These are phyloP conservation scores for Fusarium sp. DNA, from an alignment of 2,329 filamentous ascomycete species.

Conservation along the genomic window DNA sequence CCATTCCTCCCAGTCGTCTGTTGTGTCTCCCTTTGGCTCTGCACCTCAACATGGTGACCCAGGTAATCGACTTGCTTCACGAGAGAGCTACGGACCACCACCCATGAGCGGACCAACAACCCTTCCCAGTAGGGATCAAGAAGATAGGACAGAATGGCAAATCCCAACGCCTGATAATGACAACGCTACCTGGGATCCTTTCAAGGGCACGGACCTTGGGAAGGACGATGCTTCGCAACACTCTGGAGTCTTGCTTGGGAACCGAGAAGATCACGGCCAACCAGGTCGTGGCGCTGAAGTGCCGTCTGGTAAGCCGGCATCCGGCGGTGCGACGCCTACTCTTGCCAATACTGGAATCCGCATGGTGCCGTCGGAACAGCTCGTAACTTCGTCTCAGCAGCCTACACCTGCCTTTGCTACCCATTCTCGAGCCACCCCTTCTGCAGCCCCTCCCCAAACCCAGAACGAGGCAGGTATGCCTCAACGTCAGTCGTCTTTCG, in stretches of 20 bases:
- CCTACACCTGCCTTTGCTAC: constrained; percentile 12
- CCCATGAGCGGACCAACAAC: constrained; percentile 18
- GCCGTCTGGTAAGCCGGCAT: constrained; percentile 19
- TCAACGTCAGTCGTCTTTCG: constrained; percentile 63
- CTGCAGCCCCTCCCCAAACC: constrained; percentile 23
- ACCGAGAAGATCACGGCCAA: constrained; percentile 5
- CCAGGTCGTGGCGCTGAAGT: constrained; percentile 7
- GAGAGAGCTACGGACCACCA: constrained; percentile 25
- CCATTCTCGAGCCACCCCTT: not conserved
- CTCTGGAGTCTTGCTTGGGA: constrained; percentile 18
- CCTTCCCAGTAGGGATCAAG: constrained; percentile 28
- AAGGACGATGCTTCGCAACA: constrained; percentile 25
- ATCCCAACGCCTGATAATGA: constrained; percentile 37
- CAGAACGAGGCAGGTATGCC: constrained; percentile 45
- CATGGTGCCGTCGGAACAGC: constrained; percentile 38
- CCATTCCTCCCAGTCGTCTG: constrained; percentile 39
- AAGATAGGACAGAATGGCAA: constrained; percentile 38
- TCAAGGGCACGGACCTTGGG: constrained; percentile 31
- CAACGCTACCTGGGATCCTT: constrained; percentile 40
- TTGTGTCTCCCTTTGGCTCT: constrained; percentile 35
- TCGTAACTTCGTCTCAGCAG: constrained; percentile 15
- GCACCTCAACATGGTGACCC: constrained; percentile 35
- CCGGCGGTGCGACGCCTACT: constrained; percentile 21
- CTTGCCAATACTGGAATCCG: constrained; percentile 36
- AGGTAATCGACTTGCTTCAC: constrained; percentile 40